Percentiles rank a stretch among this genome's conserved stretches.
Conservation (phyloP, 2,329 filamentous ascomycete genomes). For the Ophiostoma montium region DNA sequence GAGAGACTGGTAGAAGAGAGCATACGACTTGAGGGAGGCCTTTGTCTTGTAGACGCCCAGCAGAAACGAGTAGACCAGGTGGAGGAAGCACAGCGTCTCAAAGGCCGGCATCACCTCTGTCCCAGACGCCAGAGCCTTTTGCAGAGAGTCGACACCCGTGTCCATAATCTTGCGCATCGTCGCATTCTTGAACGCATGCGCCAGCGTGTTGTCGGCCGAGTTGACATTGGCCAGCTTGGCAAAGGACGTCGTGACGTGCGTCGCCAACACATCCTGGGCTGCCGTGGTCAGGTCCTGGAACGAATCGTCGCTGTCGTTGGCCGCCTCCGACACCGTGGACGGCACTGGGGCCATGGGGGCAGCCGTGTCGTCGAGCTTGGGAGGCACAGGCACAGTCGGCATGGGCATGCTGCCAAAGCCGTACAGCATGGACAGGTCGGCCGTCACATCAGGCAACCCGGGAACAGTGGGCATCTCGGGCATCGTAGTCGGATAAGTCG, state of each 20-base stretch:
- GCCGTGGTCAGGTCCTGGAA: constrained; percentile 25
- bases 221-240: constrained; percentile 26
- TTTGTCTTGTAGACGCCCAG: constrained; percentile 29
- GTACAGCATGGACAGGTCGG: background rate
- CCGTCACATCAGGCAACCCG: background rate
- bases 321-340: too few species aligned
- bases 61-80: constrained; percentile 37
- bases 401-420: background rate
- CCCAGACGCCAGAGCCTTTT: constrained; percentile 24
- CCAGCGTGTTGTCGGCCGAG: constrained; percentile 26
- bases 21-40: constrained; percentile 20
- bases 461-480: background rate
- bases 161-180: constrained; percentile 25
- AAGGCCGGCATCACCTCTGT: constrained; percentile 24
- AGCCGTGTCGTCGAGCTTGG: background rate
- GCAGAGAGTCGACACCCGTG: constrained; percentile 28
- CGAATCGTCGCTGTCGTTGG: background rate
- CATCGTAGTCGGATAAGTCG: background rate
- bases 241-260: constrained; percentile 31
- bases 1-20: constrained; percentile 33
- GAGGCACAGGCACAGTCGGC: background rate
- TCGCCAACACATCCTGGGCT: constrained; percentile 30
- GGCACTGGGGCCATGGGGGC: background rate
- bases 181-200: constrained; percentile 26
- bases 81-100: constrained; percentile 35